Evolutionary conservation across 31 red algal genomes (phyloP).

Genomic region (Endocladia muricata): DNA sequence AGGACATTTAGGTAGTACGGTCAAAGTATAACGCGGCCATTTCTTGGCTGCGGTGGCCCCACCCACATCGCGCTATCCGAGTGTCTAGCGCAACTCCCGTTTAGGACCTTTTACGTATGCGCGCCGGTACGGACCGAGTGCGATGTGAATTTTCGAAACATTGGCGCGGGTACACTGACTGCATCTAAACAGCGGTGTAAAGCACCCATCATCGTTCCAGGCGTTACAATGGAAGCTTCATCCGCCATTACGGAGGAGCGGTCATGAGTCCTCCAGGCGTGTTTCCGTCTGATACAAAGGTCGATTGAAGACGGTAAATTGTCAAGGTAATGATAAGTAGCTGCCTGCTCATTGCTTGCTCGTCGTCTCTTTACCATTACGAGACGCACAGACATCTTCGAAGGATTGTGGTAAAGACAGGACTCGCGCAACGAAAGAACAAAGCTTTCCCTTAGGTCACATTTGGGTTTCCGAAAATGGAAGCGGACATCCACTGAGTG

Average conservation of each 20-base stretch:
- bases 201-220: not conserved
- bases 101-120: not conserved
- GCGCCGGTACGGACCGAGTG: conserved; percentile 20
- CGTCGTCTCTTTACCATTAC: conserved; percentile 9
- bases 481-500: too few species aligned
- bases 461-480: too few species aligned
- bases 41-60: not conserved
- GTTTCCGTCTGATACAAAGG: not conserved
- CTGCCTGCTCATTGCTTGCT: not conserved
- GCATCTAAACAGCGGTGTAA: not conserved
- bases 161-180: not conserved
- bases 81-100: not conserved
- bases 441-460: too few species aligned
- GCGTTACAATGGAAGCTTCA: not conserved
- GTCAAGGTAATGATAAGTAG: not conserved
- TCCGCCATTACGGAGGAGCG: not conserved
- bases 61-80: conserved; percentile 5
- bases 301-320: conserved; percentile 9
- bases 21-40: conserved; percentile 5
- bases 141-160: not conserved
- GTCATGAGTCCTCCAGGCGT: not conserved
- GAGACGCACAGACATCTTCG: not conserved
- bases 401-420: too few species aligned
- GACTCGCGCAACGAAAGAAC: too few species aligned
- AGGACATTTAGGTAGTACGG: not conserved